These are phyloP conservation scores for Petasospora rhodanensis DNA, from an alignment of 1,139 yeast species.

Conservation along the genomic window DNA sequence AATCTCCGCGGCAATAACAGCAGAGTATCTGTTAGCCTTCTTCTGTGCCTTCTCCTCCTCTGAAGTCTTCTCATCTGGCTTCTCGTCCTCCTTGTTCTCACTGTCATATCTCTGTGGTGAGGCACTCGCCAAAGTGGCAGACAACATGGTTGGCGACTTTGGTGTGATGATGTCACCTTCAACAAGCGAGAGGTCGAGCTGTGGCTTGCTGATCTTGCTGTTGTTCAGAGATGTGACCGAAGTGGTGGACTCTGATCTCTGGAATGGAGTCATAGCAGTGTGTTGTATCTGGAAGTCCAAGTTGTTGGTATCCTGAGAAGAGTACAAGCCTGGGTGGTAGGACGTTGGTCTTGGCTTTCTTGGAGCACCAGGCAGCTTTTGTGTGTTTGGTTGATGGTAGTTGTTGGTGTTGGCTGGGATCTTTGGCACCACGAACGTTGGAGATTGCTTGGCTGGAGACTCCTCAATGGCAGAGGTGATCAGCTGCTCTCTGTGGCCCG, in stretches of 20 bases:
- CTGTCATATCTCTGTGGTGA: conserved; percentile 6
- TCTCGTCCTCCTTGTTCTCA: background rate
- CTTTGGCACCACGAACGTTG: conserved; percentile 21
- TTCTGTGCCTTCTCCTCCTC: conserved; percentile 9
- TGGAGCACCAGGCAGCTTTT: conserved; percentile 26
- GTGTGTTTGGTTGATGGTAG: conserved; percentile 16
- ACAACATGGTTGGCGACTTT: conserved; percentile 20
- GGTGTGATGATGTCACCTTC: conserved; percentile 33
- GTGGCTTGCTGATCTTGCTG: conserved; percentile 28
- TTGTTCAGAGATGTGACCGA: conserved; percentile 24
- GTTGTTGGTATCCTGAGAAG: conserved; percentile 26
- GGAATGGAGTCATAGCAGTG: conserved; percentile 24
- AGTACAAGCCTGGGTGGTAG: conserved; percentile 55
- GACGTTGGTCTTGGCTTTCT: conserved; percentile 78
- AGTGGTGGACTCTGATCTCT: conserved; percentile 44
- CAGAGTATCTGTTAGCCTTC: conserved; percentile 24
- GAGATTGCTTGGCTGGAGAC: conserved; percentile 32
- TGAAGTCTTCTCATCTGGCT: background rate
- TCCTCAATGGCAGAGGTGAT: conserved; percentile 38
- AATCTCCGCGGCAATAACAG: conserved; percentile 25
- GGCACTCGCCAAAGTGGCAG: conserved; percentile 1
- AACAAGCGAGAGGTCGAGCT: conserved; percentile 30
- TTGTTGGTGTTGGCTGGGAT: conserved; percentile 20
- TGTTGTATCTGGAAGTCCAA: conserved; percentile 9
- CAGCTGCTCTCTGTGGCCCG: conserved; percentile 11